A percentile compares a stretch with the other conserved stretches of the same genome.
Conservation (phyloP, 495 filamentous ascomycete species). For the Aspergillus homomorphus region DNA sequence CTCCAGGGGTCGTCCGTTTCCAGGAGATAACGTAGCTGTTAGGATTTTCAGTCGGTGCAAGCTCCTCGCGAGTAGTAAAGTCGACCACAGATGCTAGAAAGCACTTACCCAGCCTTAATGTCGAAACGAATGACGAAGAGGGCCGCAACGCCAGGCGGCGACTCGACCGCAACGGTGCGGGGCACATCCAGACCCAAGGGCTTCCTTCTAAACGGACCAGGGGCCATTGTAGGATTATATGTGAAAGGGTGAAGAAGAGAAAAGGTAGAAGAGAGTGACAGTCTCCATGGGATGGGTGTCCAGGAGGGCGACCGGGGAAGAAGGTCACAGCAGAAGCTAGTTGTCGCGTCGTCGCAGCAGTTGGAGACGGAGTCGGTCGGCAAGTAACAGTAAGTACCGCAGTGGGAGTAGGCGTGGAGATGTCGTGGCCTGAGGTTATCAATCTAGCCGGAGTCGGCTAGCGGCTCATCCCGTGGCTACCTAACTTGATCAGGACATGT, state of each 20-base stretch:
- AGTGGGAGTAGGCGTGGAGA: neutral
- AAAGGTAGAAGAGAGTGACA: neutral
- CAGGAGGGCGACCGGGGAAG: slow-evolving; percentile 8
- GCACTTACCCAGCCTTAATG: slow-evolving; percentile 70
- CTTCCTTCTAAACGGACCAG: slow-evolving; percentile 29
- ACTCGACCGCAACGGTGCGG: slow-evolving; percentile 34
- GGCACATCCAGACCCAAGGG: slow-evolving; percentile 36
- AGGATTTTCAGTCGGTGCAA: slow-evolving; percentile 18
- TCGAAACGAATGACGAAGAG: slow-evolving; percentile 85
- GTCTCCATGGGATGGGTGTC: slow-evolving; percentile 22
- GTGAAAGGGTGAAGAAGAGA: neutral
- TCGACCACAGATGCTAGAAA: neutral
- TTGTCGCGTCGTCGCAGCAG: neutral
- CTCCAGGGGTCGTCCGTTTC: slow-evolving; percentile 67
- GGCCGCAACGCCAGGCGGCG: slow-evolving; percentile 69
- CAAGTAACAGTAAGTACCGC: neutral
- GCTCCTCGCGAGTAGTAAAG: slow-evolving; percentile 1
- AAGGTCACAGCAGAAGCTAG: neutral
- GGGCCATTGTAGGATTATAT: slow-evolving; percentile 27
- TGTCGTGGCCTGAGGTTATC: slow-evolving; percentile 19
- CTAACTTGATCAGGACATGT: slow-evolving; percentile 1
- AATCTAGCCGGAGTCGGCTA: slow-evolving; percentile 21
- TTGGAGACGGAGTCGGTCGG: neutral
- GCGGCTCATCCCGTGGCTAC: neutral
- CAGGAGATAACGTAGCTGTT: slow-evolving; percentile 76